Conservation (phyloP, 805 yeast species). For the Saturnispora bothae region DNA sequence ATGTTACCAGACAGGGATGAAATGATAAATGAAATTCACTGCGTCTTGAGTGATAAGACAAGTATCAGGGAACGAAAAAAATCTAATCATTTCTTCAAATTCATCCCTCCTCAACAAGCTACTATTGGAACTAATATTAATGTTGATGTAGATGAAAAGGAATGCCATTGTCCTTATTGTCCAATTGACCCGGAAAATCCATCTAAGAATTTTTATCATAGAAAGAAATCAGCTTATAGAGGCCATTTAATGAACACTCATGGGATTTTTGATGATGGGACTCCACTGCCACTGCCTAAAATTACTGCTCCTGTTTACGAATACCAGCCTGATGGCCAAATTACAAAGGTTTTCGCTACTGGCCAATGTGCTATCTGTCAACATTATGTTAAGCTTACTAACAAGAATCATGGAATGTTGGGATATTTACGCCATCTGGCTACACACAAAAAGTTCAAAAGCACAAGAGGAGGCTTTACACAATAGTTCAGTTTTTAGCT, state of each 20-base stretch:
- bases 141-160: conserved; percentile 8
- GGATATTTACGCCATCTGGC: conserved; percentile 13
- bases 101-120: conserved; percentile 5
- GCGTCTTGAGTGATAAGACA: background rate
- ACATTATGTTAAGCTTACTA: conserved; percentile 8
- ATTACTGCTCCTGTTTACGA: conserved; percentile 8
- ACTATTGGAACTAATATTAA: background rate
- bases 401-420: conserved; percentile 12
- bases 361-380: conserved; percentile 7
- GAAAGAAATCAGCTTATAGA: conserved; percentile 14
- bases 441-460: conserved; percentile 1
- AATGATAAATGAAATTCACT: background rate
- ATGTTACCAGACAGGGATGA: background rate
- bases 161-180: conserved; percentile 9
- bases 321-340: conserved; percentile 6
- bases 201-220: conserved; percentile 10
- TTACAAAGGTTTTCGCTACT: conserved; percentile 7
- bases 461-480: too few species aligned
- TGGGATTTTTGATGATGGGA: conserved; percentile 13
- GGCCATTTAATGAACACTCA: conserved; percentile 15
- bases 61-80: conserved; percentile 3
- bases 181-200: conserved; percentile 5
- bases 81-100: background rate
- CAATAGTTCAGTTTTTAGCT: too few species aligned
- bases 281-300: conserved; percentile 3